A percentile compares a stretch with the other conserved stretches of the same genome.
These are phyloP conservation scores for Physcomitrellopsis africana DNA, from an alignment of 225 moss, liverwort and hornwort species.

Conservation along the genomic window DNA sequence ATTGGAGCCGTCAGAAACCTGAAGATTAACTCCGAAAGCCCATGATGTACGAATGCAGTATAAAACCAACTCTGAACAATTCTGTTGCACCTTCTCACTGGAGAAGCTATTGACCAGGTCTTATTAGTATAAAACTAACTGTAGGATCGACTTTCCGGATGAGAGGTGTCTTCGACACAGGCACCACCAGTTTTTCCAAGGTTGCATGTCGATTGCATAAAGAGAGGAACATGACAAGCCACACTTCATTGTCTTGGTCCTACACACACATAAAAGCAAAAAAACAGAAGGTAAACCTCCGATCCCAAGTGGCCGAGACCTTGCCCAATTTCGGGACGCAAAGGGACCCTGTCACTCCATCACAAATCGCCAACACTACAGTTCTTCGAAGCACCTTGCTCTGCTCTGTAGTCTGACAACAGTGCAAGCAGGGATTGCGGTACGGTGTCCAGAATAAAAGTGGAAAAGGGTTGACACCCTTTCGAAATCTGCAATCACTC, in stretches of 20 bases:
- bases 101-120: neutral
- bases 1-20: too few species aligned
- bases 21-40: too few species aligned
- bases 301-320: too few species aligned
- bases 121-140: neutral
- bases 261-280: neutral
- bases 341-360: too few species aligned
- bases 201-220: slow-evolving; percentile 7
- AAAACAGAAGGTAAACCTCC: neutral
- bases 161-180: neutral
- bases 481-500: slow-evolving; percentile 21
- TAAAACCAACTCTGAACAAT: too few species aligned
- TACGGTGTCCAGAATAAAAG: neutral
- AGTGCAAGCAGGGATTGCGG: slow-evolving; percentile 6
- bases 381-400: neutral
- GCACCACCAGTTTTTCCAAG: slow-evolving; percentile 16
- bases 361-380: too few species aligned
- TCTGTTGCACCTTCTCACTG: too few species aligned
- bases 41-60: too few species aligned
- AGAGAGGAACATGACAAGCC: neutral
- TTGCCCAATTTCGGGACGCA: too few species aligned
- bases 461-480: slow-evolving; percentile 13
- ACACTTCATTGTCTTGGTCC: neutral
- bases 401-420: slow-evolving; percentile 11
- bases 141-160: slow-evolving; percentile 1